Base-by-base conservation (phyloP, 371 early-diverging fungal genomes). In the Mortierella sp. region DNA sequence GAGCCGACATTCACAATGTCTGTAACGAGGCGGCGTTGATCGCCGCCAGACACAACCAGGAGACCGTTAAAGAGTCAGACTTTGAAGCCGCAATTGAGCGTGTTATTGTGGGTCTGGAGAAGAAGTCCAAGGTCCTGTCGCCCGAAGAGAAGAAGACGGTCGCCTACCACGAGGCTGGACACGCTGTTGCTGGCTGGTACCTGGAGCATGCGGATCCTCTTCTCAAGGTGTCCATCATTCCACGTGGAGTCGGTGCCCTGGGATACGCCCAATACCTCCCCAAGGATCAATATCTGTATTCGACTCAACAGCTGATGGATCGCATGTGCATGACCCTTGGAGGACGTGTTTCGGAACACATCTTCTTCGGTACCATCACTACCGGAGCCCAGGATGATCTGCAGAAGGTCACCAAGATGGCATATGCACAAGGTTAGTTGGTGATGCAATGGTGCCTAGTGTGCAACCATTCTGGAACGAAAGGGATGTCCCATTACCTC, bases 1-100 rank as follows among this genome's bases (percentile, higher is more conserved):
- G 99, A 54, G 99, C 99, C 19, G 99, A 99, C 83, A 96, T 99
- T 67, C 99, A 99, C 89, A 99, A 99, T 55, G 96, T 99, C 53
- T 99, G 99, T 86, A 99, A 99, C 10, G 99, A 99, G 80, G 95
- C 99, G 28, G 99, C 99, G 60, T 86, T 99, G 81, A 81, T 98
- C 74, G 99, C 99, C 19, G 83, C 99, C 53, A 92, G 99, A 65
- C 99, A 99, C 83, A 94, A 99, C 70, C 90, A 99, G 74, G 99
- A 98, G 96, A 95, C 95, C 83, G 99, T 99, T 21, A 90, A 94
- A 44, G 97, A 94, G 56, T 96, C 97, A 60, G 99, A 99, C 84
- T 95, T 99, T 78, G 90, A 90, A 77, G 98, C 98, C 85, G 99
- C 99, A 16, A 95, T 98, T 65, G 99, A 99, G 73, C 92, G 99